Base-by-base conservation (phyloP, 2,329 filamentous ascomycete species). In the Aspergillus fijiensis region DNA sequence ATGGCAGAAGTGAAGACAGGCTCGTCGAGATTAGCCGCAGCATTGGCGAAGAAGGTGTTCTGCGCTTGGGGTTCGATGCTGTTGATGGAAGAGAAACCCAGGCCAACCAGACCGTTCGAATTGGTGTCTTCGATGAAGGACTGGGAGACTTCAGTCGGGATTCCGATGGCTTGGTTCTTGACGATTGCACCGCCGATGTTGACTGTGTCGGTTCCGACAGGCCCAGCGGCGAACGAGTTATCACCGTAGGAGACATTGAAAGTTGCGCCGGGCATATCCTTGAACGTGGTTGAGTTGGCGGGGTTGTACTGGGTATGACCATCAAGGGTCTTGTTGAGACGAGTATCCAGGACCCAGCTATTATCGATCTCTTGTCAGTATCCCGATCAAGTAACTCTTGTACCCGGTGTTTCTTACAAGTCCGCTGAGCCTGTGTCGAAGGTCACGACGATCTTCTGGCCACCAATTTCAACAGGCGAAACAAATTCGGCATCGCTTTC, bases 381-480 rank as follows among this genome's bases (percentile, higher is more conserved):
- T 14, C 23, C 16, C n/a, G 5, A n/a, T 16, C n/a, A 21, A 55
- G 42, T 2, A 16, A 21, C 27, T 50, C 6, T 14, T 0, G 72
- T 7, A 45, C 16, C 16, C 2, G 16, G 14, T 7, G 6, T 7
- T 45, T 6, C 83, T 71, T 81, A 86, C 78, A 90, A 81, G 74
- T 91, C 89, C 12, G 89, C 84, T 2, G 88, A 91, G 59, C 89
- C 89, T n/a, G 87, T 89, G 74, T 92, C 89, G 70, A 92, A 90
- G 72, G 90, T 85, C 71, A 92, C 77, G 69, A 87, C 85, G 59
- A 92, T 69, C 4, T 81, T 83, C 76, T 91, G 89, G 5, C 86
- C 87, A 61, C 89, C 89, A 63, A 92, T 84, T n/a, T 72, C 82
- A 55, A 91, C 86, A 0, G 87, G 87, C 0, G 87, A 84, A 12